These are phyloP conservation scores for Trichoderma pleuroti DNA, from an alignment of 2,329 filamentous ascomycete genomes.

Conservation along the genomic window DNA sequence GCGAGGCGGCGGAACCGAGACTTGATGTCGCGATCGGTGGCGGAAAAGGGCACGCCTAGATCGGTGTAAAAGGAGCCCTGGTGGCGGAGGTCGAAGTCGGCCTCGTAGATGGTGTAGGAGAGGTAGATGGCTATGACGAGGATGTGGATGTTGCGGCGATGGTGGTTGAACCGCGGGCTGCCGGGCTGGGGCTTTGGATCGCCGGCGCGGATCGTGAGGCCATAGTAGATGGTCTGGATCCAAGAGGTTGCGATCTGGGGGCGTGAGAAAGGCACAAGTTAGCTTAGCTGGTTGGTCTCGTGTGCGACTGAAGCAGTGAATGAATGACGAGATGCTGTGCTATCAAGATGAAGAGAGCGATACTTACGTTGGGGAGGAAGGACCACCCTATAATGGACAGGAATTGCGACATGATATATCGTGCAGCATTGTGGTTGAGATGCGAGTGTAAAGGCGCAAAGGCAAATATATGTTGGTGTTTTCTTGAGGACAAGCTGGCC, in stretches of 20 bases:
- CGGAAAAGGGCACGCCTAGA: conserved; percentile 65
- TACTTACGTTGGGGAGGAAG: conserved; percentile 18
- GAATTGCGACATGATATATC: conserved; percentile 16
- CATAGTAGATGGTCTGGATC: conserved; percentile 79
- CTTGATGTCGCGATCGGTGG: conserved; percentile 74
- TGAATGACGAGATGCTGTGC: background rate
- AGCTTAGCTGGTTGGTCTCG: background rate
- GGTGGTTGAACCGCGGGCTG: conserved; percentile 63
- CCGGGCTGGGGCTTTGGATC: conserved; percentile 72
- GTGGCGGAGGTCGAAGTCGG: conserved; percentile 72
- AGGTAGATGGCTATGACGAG: conserved; percentile 81
- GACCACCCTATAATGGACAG: conserved; percentile 18
- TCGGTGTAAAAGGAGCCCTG: conserved; percentile 75
- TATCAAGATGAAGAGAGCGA: background rate
- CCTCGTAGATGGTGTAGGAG: conserved; percentile 87
- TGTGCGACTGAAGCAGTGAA: background rate
- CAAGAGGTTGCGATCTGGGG: conserved; percentile 71
- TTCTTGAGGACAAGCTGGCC: conserved; percentile 18
- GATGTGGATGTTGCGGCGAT: conserved; percentile 80
- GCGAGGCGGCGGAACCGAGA: conserved; percentile 77
- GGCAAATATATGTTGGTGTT: background rate
- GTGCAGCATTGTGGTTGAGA: conserved; percentile 7
- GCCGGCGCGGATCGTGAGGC: conserved; percentile 83
- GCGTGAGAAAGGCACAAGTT: conserved; percentile 21
- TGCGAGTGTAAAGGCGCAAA: background rate